Percentiles rank a stretch among this genome's conserved stretches.
These are phyloP conservation scores for Silene vulgaris DNA, from an alignment of 179 eudicot genomes.

Conservation along the genomic window DNA sequence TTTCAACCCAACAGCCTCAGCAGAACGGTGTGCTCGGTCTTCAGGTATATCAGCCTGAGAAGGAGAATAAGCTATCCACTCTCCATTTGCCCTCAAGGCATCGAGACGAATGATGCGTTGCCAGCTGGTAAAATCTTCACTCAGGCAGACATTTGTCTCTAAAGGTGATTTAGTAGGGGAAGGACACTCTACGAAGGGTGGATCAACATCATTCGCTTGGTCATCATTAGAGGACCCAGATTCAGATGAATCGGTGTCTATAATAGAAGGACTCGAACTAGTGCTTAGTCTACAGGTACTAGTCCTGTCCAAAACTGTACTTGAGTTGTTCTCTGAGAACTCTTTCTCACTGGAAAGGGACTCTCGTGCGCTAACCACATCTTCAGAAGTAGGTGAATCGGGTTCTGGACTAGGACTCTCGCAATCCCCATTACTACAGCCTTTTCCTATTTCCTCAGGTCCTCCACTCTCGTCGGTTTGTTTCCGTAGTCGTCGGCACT, in stretches of 20 bases:
- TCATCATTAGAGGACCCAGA: slow-evolving; percentile 59
- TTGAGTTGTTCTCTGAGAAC: slow-evolving; percentile 31
- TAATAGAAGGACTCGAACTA: slow-evolving; percentile 33
- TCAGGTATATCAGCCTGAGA: slow-evolving; percentile 57
- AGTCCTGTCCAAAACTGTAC: slow-evolving; percentile 34
- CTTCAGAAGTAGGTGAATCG: slow-evolving; percentile 60
- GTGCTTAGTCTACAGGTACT: slow-evolving; percentile 37
- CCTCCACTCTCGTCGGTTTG: slow-evolving; percentile 29
- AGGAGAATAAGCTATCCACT: slow-evolving; percentile 56
- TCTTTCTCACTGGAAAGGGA: slow-evolving; percentile 76
- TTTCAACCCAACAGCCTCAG: slow-evolving; percentile 69
- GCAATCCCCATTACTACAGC: slow-evolving; percentile 29
- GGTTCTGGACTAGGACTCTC: slow-evolving; percentile 31
- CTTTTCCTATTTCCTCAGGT: slow-evolving; percentile 32
- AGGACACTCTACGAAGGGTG: slow-evolving; percentile 30
- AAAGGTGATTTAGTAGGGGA: slow-evolving; percentile 37
- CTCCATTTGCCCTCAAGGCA: slow-evolving; percentile 80
- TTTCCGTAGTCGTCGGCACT: slow-evolving; percentile 52
- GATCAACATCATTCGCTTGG: slow-evolving; percentile 39
- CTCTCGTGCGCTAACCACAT: slow-evolving; percentile 69
- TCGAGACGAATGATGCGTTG: slow-evolving; percentile 87
- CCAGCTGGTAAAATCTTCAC: slow-evolving; percentile 81
- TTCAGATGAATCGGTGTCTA: slow-evolving; percentile 57
- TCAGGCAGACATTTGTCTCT: slow-evolving; percentile 32
- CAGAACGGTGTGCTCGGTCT: slow-evolving; percentile 58